Evolutionary conservation across 768 basidiomycete species (phyloP).

Genomic region (Lenzites betulinus): DNA sequence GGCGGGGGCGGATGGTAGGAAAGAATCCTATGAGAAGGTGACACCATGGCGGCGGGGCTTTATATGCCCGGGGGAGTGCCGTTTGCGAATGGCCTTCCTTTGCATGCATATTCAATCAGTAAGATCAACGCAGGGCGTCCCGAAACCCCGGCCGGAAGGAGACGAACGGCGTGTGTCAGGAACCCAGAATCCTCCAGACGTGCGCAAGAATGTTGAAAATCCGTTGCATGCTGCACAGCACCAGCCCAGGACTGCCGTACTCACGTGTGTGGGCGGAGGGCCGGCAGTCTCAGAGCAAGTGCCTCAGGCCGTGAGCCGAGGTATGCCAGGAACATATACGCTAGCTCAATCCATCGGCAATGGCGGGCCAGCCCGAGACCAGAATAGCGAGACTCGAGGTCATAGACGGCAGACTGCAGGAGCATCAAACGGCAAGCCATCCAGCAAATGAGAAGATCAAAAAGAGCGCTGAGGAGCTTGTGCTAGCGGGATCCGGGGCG

Average conservation of each 20-base stretch:
- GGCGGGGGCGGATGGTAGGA: neutral
- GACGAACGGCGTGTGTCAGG: conserved; percentile 4
- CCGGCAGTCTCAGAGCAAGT: neutral
- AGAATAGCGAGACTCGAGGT: no score
- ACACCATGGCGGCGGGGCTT: neutral
- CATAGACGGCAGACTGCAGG: neutral
- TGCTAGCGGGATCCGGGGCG: neutral
- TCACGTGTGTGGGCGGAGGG: neutral
- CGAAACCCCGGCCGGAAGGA: neutral
- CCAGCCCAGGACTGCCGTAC: neutral
- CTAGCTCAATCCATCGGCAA: no score
- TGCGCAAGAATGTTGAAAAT: neutral
- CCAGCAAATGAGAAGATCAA: neutral
- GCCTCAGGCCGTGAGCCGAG: no score
- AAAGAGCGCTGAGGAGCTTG: no score
- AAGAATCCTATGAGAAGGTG: neutral
- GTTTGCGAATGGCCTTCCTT: neutral
- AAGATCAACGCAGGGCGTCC: no score
- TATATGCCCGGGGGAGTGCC: neutral
- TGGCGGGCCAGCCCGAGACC: no score
- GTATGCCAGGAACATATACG: no score
- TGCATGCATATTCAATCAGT: neutral
- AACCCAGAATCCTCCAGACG: conserved; percentile 7
- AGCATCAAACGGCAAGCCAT: neutral
- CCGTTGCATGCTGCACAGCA: neutral